phyloP scores from a whole-genome alignment of 1,139 yeast species.

The Taphrina communis region DNA sequence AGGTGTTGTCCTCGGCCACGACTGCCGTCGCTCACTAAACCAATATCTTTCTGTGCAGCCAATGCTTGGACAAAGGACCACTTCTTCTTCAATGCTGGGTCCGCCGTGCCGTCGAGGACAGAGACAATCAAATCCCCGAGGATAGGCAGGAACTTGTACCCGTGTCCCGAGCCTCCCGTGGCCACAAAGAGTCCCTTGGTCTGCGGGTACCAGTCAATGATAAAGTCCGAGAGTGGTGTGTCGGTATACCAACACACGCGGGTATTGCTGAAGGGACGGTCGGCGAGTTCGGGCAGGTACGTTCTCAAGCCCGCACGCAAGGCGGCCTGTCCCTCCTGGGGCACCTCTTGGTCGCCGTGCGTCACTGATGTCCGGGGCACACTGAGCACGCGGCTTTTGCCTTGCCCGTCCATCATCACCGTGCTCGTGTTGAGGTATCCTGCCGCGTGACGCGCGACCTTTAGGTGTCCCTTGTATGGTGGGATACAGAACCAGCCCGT shows the following conservation, averaged over 20 bases:
- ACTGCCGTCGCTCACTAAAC: conserved; percentile 19
- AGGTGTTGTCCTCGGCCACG: conserved; percentile 28
- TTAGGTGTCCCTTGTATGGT: conserved; percentile 55
- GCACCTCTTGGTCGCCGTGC: conserved; percentile 39
- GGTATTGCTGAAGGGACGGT: conserved; percentile 47
- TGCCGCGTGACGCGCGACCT: conserved; percentile 51
- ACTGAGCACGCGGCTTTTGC: neutral
- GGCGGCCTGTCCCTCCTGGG: conserved; percentile 45
- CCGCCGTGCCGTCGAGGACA: conserved; percentile 18
- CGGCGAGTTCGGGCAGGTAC: conserved; percentile 45
- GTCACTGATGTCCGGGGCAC: conserved; percentile 37
- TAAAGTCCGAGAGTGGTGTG: conserved; percentile 55
- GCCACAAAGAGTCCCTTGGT: conserved; percentile 54
- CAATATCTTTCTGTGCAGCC: neutral
- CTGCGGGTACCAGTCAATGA: conserved; percentile 55
- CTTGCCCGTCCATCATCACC: neutral
- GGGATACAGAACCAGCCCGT: conserved; percentile 59
- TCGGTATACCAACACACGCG: conserved; percentile 57
- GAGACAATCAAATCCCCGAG: conserved; percentile 31
- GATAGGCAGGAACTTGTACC: conserved; percentile 41
- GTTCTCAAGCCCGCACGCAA: conserved; percentile 43
- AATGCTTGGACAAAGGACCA: conserved; percentile 16
- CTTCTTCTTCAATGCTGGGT: conserved; percentile 7
- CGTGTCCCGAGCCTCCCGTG: conserved; percentile 59
- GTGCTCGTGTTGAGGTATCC: conserved; percentile 45